Evolutionary conservation across 1,139 yeast genomes (phyloP), one percentile per base, ranked within the genome.

Genomic region (Candida gigantensis): DNA sequence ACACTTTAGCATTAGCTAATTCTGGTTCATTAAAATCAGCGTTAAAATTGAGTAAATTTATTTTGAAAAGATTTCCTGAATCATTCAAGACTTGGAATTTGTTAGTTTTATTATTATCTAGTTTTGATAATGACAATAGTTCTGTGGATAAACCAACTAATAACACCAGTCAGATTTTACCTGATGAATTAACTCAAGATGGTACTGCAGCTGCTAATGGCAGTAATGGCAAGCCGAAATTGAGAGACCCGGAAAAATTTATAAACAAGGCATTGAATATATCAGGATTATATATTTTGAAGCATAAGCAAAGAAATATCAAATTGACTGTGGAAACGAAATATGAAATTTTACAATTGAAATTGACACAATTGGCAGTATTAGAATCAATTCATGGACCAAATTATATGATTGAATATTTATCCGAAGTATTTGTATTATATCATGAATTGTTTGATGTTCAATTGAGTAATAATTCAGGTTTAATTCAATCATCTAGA

Each of bases 301-400:
- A 62, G 35, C 58, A 62, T 45, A 56, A 54, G 18, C 60, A 62
- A 35, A 51, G 51, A 23, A 62, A 57, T 34, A 45, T 53, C 8
- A 55, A 51, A 18, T 50, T 70, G n/a, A 48, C 68, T 5, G 40
- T 55, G 5, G 58, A 59, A 30, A 68, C 71, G 38, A 81, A 77
- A 50, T 67, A 72, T 49, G 79, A 77, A 42, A 77, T 82, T 28
- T 55, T 88, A 20, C 88, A 86, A 53, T 66, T 88, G 52, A 85
- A 85, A 50, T 68, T 85, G 58, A 83, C 96, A 0, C 89, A 84
- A 48, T 61, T 88, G 35, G 82, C 90, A 3, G 68, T 88, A 11
- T 64, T 80, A 41, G 94, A 87, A 52, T 73, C 79, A 6, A 62
- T 74, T 7, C 69, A 80, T 40, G 92, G 89, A 3, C 65, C 74